Evolutionary conservation across 768 basidiomycete species (phyloP).

Genomic region (Coprinellus micaceus): DNA sequence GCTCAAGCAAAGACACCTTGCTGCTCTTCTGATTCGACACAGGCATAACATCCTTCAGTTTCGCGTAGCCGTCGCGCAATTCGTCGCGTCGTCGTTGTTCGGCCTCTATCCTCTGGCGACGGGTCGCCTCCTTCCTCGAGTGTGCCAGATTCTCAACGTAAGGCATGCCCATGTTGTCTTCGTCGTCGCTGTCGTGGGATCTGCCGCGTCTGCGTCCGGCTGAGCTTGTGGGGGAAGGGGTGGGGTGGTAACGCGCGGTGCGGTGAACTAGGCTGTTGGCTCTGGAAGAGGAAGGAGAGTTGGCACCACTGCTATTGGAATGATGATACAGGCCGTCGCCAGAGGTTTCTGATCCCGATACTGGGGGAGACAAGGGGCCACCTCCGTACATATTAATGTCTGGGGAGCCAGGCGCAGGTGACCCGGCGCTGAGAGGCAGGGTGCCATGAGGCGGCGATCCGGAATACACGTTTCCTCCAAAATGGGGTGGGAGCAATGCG

Average conservation of each 20-base stretch:
- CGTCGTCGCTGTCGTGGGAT: conserved; percentile 77
- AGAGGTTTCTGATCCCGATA: conserved; percentile 88
- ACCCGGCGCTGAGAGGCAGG: conserved; percentile 54
- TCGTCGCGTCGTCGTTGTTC: conserved; percentile 87
- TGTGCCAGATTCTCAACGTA: conserved; percentile 71
- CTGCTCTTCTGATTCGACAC: conserved; percentile 88
- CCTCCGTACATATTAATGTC: conserved; percentile 58
- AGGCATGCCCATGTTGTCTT: conserved; percentile 65
- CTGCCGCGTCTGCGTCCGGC: conserved; percentile 64
- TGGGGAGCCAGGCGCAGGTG: conserved; percentile 74
- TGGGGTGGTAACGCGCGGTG: conserved; percentile 71
- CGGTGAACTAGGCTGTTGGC: conserved; percentile 76
- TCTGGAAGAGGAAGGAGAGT: conserved; percentile 76
- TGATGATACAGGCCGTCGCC: conserved; percentile 78
- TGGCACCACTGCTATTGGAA: conserved; percentile 73
- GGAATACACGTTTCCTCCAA: conserved; percentile 52
- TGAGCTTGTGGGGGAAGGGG: conserved; percentile 76
- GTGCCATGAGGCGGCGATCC: conserved; percentile 64
- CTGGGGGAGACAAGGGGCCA: conserved; percentile 71
- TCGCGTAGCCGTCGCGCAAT: conserved; percentile 84
- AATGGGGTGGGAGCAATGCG: conserved; percentile 64
- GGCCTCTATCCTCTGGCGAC: conserved; percentile 83
- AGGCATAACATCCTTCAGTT: conserved; percentile 83
- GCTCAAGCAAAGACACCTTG: conserved; percentile 84
- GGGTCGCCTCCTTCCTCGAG: conserved; percentile 79